These are phyloP conservation scores for Baeospora myosura DNA, from an alignment of 1,284 basidiomycete genomes.

Conservation along the genomic window DNA sequence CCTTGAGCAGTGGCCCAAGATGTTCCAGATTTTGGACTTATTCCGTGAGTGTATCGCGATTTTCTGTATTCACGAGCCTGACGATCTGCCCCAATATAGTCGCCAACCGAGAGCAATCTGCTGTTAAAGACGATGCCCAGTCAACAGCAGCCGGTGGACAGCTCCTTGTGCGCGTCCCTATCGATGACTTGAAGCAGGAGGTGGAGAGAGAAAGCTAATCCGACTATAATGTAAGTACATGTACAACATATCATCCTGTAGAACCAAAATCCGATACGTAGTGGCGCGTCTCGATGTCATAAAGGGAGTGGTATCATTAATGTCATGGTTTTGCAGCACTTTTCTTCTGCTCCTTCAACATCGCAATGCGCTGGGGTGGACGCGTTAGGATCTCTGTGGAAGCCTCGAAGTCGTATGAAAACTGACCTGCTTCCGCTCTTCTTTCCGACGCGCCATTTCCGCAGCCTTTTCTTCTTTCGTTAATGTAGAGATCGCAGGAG, in stretches of 20 bases:
- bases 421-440: conserved; percentile 76
- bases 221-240: not conserved
- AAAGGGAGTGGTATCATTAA: too few species aligned
- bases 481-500: conserved; percentile 35
- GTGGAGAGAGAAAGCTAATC: not conserved
- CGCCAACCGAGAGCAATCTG: conserved; percentile 29
- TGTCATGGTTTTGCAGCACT: conserved; percentile 19
- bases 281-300: too few species aligned
- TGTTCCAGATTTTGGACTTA: conserved; percentile 67
- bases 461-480: conserved; percentile 83
- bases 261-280: not conserved
- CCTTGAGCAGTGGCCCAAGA: conserved; percentile 71
- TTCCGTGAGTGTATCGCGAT: conserved; percentile 62
- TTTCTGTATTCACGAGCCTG: not conserved
- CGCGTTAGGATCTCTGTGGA: conserved; percentile 1
- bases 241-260: not conserved
- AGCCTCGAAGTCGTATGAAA: not conserved
- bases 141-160: conserved; percentile 20
- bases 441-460: conserved; percentile 83
- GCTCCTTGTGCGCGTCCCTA: conserved; percentile 55
- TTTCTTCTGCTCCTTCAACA: conserved; percentile 67
- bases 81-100: conserved; percentile 25
- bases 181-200: conserved; percentile 42
- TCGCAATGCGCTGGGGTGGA: conserved; percentile 49
- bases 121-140: conserved; percentile 18